These are phyloP conservation scores for Westerdykella sp. DNA, from an alignment of 2,329 filamentous ascomycete species.

Conservation along the genomic window DNA sequence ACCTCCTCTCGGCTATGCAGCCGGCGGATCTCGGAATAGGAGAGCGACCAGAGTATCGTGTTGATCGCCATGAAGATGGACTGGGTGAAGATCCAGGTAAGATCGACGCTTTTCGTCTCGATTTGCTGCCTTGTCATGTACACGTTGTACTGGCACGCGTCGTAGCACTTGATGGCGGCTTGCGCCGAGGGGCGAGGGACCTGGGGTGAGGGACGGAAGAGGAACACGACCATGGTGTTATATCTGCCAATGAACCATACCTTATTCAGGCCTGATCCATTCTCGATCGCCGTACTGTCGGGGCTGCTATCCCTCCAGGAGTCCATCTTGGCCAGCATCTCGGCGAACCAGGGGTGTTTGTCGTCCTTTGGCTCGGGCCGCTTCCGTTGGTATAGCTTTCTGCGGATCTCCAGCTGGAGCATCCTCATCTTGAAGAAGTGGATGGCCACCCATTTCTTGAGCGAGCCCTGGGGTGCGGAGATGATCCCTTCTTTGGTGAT, in stretches of 20 bases:
- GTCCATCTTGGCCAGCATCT: constrained; percentile 72
- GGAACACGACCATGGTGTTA: constrained; percentile 81
- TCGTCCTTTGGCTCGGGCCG: constrained; percentile 69
- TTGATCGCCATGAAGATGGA: constrained; percentile 89
- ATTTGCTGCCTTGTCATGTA: constrained; percentile 75
- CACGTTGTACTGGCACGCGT: constrained; percentile 76
- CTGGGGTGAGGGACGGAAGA: constrained; percentile 88
- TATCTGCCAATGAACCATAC: constrained; percentile 69
- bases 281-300: constrained; percentile 61
- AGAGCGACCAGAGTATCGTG: constrained; percentile 84
- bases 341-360: constrained; percentile 76
- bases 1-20: constrained; percentile 69
- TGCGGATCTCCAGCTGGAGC: constrained; percentile 79
- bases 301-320: constrained; percentile 63
- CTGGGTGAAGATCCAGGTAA: constrained; percentile 91
- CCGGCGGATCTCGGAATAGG: constrained; percentile 74
- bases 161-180: constrained; percentile 77
- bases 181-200: constrained; percentile 73
- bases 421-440: constrained; percentile 92
- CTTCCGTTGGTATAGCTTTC: constrained; percentile 80
- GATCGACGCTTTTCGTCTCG: constrained; percentile 65
- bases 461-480: constrained; percentile 60
- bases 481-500: constrained; percentile 74
- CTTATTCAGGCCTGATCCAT: constrained; percentile 66
- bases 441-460: constrained; percentile 82